A percentile compares a stretch with the other conserved stretches of the same genome.
These are phyloP conservation scores for Delonix regia DNA, from an alignment of 306 rosid genomes.

Conservation along the genomic window DNA sequence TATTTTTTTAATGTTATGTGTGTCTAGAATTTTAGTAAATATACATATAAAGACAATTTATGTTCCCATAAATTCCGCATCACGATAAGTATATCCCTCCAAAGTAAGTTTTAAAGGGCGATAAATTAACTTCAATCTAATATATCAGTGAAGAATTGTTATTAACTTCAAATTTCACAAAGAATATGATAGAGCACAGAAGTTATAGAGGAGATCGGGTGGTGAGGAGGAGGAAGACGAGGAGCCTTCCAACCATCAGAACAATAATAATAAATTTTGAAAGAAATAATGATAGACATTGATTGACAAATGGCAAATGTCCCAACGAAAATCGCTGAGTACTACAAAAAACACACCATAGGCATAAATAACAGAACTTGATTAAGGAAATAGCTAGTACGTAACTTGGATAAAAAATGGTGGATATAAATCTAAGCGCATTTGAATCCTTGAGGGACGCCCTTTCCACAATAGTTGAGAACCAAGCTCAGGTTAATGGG, in stretches of 20 bases:
- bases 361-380: too few species aligned
- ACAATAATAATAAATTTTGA: neutral
- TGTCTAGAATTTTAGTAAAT: too few species aligned
- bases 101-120: too few species aligned
- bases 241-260: slow-evolving; percentile 32
- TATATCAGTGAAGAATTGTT: neutral
- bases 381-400: neutral
- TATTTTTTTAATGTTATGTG: too few species aligned
- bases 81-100: too few species aligned
- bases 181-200: neutral
- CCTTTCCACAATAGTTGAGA: slow-evolving; percentile 67
- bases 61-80: too few species aligned
- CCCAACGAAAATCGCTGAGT: neutral
- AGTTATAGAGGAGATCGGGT: too few species aligned
- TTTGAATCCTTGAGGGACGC: slow-evolving; percentile 52
- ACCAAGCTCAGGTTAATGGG: slow-evolving; percentile 62
- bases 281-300: neutral
- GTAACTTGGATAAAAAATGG: neutral
- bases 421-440: slow-evolving; percentile 43
- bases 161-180: neutral
- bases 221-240: slow-evolving; percentile 11
- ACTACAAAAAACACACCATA: neutral
- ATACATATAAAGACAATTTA: too few species aligned
- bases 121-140: too few species aligned
- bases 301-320: neutral